Evolutionary conservation across 2,329 filamentous ascomycete genomes (phyloP), one percentile per base, ranked within the genome.

Genomic region (Cucurbitaria berberidis): DNA sequence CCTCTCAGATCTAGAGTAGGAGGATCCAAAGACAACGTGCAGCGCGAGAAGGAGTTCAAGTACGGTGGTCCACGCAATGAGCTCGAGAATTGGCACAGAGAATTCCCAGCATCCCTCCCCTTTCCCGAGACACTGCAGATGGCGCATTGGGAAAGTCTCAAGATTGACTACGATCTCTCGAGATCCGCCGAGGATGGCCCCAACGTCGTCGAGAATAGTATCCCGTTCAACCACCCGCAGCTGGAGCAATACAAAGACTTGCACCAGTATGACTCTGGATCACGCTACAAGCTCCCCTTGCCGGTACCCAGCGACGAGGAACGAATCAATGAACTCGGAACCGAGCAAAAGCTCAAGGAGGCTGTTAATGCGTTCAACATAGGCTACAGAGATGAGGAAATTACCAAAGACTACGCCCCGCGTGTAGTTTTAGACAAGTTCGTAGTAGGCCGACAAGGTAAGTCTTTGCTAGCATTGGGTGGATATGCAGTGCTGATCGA

Each of bases 231-330:
- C 4, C 40, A 60, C n/a, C 48, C 53, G 26, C 26, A 24, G 5
- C 54, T 64, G 16, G 18, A 44, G 16, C 51, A 40, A 8, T 55
- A 61, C 42, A 55, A 61, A 11, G 32, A 38, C 3, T 44, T 62
- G 8, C 22, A 29, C n/a, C 45, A 38, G 16, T 69, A 52, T 42
- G 69, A 73, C 15, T 68, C 66, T 36, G 70, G 70, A 1, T 72
- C 69, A 2, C 60, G 60, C 6, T 71, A 69, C 58, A 68, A 62
- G 54, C 57, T 71, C 11, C 66, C 69, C 57, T 71, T 10, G 65
- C 69, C 3, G 10, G 11, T 3, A 9, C 19, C 50, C 1, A 10
- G 29, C 3, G 39, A 50, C 16, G 39, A 55, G 11, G 29, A 45
- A 6, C 30, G 34, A 27, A 43, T 65, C n/a, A 48, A 36, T 2